Evolutionary conservation across 2,329 filamentous ascomycete species (phyloP).

Genomic region (Epicoccum nigrum): DNA sequence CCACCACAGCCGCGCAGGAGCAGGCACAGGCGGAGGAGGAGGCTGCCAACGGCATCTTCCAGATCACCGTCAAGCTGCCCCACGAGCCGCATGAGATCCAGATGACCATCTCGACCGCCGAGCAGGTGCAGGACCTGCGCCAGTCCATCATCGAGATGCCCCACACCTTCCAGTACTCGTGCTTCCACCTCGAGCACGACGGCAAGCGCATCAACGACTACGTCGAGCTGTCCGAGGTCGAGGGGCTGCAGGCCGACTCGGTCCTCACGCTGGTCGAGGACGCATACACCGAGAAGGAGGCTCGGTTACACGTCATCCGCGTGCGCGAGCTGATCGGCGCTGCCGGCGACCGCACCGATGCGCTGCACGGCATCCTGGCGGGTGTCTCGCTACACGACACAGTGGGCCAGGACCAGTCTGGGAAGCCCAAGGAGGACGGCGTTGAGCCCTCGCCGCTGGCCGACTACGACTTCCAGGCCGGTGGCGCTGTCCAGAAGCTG

Average conservation of each 20-base stretch:
- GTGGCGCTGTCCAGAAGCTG: conserved; percentile 71
- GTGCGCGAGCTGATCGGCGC: conserved; percentile 93
- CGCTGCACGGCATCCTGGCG: conserved; percentile 81
- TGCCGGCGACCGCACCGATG: conserved; percentile 85
- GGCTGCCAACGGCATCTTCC: conserved; percentile 58
- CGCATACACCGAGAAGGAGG: conserved; percentile 98
- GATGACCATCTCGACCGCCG: conserved; percentile 88
- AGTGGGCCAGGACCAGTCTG: conserved; percentile 58
- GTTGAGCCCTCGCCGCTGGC: conserved; percentile 54
- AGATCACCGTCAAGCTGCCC: conserved; percentile 80
- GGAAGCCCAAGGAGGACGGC: conserved; percentile 38
- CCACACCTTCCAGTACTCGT: conserved; percentile 93
- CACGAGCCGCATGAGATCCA: conserved; percentile 79
- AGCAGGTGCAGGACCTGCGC: conserved; percentile 96
- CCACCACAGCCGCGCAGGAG: too few relatives aligned
- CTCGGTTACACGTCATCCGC: conserved; percentile 89
- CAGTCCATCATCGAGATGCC: conserved; percentile 96
- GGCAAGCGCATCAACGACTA: conserved; percentile 94
- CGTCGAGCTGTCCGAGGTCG: conserved; percentile 86
- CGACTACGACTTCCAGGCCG: conserved; percentile 77
- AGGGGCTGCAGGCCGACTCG: conserved; percentile 76
- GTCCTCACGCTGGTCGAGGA: conserved; percentile 86
- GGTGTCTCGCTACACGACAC: conserved; percentile 87
- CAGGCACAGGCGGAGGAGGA: conserved; percentile 32
- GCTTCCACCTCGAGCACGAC: conserved; percentile 94